These are phyloP conservation scores for Termitomyces sp. DNA, from an alignment of 768 basidiomycete species.

Conservation along the genomic window DNA sequence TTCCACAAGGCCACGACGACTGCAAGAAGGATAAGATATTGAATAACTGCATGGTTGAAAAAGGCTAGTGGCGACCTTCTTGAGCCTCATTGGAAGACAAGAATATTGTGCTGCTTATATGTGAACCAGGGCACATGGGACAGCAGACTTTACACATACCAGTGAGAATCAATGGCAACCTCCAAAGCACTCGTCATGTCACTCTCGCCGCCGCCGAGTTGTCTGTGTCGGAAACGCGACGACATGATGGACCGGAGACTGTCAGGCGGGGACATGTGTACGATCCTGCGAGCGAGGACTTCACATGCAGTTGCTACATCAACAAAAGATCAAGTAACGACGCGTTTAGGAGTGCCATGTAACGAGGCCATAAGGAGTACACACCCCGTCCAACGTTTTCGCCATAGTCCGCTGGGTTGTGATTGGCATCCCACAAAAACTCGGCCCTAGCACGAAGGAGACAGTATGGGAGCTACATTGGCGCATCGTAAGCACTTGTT, in stretches of 20 bases:
- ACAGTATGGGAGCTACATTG: constrained; percentile 68
- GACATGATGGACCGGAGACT: constrained; percentile 69
- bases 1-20: constrained; percentile 81
- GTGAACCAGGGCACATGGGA: background rate
- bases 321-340: background rate
- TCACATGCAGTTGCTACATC: constrained; percentile 72
- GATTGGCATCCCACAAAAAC: constrained; percentile 78
- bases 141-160: constrained; percentile 35
- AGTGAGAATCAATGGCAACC: constrained; percentile 87
- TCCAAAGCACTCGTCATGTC: constrained; percentile 77
- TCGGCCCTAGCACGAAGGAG: constrained; percentile 71
- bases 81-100: constrained; percentile 84
- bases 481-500: background rate
- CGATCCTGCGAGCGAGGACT: constrained; percentile 72
- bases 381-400: constrained; percentile 80
- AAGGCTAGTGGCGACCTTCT: constrained; percentile 42
- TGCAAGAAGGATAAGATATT: constrained; percentile 19
- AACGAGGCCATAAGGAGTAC: constrained; percentile 8
- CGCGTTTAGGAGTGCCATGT: constrained; percentile 1
- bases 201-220: constrained; percentile 72
- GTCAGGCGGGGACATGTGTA: constrained; percentile 64
- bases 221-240: constrained; percentile 64
- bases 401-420: constrained; percentile 79
- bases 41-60: background rate
- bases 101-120: constrained; percentile 61